Conservation (phyloP, 768 basidiomycete species). For the Serendipita sp. region DNA sequence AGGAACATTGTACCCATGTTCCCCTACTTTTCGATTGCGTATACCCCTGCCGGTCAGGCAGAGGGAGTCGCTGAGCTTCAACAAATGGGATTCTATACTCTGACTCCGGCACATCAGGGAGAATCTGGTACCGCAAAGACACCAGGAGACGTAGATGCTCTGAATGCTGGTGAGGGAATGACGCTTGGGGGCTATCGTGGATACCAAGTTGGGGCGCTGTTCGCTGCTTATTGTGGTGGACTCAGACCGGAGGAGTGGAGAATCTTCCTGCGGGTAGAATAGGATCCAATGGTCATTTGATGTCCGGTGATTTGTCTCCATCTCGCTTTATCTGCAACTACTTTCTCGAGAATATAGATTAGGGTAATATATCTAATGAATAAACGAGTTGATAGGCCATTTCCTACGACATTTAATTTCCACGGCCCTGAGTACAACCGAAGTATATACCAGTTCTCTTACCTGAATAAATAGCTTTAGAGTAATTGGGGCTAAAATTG, state of each 20-base stretch:
- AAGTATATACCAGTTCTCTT: no score
- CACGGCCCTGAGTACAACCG: no score
- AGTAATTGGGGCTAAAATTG: no score
- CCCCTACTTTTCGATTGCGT: conserved; percentile 1
- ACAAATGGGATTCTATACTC: neutral
- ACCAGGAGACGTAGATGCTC: neutral
- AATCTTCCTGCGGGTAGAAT: neutral
- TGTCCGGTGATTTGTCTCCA: no score
- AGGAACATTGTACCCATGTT: neutral
- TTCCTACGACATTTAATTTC: no score
- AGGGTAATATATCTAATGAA: no score
- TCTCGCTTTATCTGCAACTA: no score
- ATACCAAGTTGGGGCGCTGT: neutral
- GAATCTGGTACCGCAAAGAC: neutral
- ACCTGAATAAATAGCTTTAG: no score
- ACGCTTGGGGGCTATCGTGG: neutral
- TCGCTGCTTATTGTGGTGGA: neutral
- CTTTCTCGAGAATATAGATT: no score
- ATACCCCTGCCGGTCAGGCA: neutral
- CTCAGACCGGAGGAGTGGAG: neutral
- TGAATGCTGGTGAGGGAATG: neutral
- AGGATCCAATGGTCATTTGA: neutral
- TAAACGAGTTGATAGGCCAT: no score
- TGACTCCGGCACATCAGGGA: neutral
- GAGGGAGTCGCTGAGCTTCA: neutral